Evolutionary conservation across 352 stramenopile genomes (phyloP), one percentile per base, ranked within the genome.

Genomic region (Globisporangium iwayamae): DNA sequence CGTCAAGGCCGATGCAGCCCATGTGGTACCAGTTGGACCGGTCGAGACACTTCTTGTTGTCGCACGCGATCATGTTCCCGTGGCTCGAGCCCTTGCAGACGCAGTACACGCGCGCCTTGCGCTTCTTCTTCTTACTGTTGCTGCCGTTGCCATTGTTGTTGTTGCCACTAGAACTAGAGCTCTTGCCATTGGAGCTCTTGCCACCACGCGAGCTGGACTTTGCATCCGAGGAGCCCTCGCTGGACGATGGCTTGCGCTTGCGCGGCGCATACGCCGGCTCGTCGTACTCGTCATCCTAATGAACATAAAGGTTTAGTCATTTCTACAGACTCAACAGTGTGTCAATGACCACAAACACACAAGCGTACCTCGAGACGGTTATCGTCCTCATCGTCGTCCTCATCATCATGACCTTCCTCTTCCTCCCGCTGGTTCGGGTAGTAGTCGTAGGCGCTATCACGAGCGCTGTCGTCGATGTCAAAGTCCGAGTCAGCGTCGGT

Each of bases 11-110:
- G n/a, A 93, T 78, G 67, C 85, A 93, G 20, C 47, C 58, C 82
- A 91, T 91, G 71, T 93, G 85, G 63, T 89, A 93, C 85, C 85
- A 93, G 67, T 93, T 93, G 32, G 81, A 91, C 10, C 82, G 83
- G 58, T 93, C 85, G 7, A 76, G 66, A 52, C 85, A 93, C 45
- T 74, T 89, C 39, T 88, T 90, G 73, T 90, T 91, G 59, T 93
- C 82, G 58, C 85, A 93, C 28, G 85, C 85, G 56, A 93, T 93
- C 85, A 93, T 93, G 63, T 90, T 83, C 38, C 83, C 82, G 55
- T 86, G 89, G 66, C 81, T 91, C 22, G 68, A 62, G 63, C 81
- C 81, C 53, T 89, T 86, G 76, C 85, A 93, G 43, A 88, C 76
- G 64, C 85, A 93, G 65, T 91, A 93, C 20, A 87, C 54, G 13